These are phyloP conservation scores for Salinomyces thailandicus DNA, from an alignment of 2,329 filamentous ascomycete species.

Conservation along the genomic window DNA sequence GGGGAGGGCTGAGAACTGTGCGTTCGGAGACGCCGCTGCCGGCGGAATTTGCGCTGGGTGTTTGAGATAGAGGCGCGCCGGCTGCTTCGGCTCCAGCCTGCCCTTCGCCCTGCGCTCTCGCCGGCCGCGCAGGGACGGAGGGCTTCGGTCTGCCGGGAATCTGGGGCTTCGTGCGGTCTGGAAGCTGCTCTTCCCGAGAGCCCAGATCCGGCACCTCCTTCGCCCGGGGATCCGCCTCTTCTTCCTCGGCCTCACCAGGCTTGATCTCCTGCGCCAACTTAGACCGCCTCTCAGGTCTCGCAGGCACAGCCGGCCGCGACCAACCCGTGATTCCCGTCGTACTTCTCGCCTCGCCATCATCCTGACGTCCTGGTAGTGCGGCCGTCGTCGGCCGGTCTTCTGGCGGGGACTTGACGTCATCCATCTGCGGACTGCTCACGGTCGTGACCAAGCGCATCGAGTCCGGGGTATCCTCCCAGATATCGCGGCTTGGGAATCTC, in stretches of 20 bases:
- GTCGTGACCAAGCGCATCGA: constrained; percentile 71
- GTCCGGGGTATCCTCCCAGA: constrained; percentile 91
- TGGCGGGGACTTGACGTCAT: constrained; percentile 20
- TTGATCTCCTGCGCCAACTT: constrained; percentile 23
- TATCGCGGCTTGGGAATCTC: constrained; percentile 81
- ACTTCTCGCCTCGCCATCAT: constrained; percentile 14
- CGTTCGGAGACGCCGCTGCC: constrained; percentile 6
- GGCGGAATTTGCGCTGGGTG: constrained; percentile 17
- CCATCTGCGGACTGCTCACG: constrained; percentile 37
- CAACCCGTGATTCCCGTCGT: constrained; percentile 20
- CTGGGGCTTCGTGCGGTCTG: constrained; percentile 53
- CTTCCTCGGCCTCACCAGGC: constrained; percentile 10
- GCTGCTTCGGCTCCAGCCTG: constrained; percentile 1
- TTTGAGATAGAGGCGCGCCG: constrained; percentile 8
- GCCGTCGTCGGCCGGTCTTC: constrained; percentile 18
- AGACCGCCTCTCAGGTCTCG: constrained; percentile 20
- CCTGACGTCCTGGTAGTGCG: constrained; percentile 9
- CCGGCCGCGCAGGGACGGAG: constrained; percentile 48
- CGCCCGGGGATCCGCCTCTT: constrained; percentile 6
- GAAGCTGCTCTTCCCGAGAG: constrained; percentile 42
- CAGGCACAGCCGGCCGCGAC: constrained; percentile 19
- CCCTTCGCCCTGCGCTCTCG: constrained; percentile 32
- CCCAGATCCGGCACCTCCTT: constrained; percentile 13
- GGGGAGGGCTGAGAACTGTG: constrained; percentile 20
- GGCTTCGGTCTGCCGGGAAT: constrained; percentile 56